Evolutionary conservation across 2,329 filamentous ascomycete genomes (phyloP).

Genomic region (Clarireedia sp.): DNA sequence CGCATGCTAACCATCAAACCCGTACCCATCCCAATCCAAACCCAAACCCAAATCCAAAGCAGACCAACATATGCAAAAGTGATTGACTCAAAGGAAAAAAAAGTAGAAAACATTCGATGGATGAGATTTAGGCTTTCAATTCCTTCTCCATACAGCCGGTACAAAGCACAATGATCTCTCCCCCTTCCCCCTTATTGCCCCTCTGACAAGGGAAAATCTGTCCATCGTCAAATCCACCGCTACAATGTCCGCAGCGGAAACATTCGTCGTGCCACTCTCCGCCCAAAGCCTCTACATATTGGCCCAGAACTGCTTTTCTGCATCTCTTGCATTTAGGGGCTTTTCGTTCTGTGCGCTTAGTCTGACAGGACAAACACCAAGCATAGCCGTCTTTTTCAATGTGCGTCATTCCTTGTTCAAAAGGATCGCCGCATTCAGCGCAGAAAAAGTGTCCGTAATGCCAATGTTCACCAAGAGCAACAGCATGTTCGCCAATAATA

Average conservation of each 20-base stretch:
- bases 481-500: constrained; percentile 89
- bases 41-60: too few relatives aligned
- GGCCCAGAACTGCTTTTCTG: constrained; percentile 73
- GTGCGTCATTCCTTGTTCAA: constrained; percentile 61
- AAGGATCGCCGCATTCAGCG: constrained; percentile 95
- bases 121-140: constrained; percentile 40
- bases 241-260: constrained; percentile 68
- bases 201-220: constrained; percentile 48
- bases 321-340: constrained; percentile 85
- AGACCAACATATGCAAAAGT: background rate
- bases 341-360: constrained; percentile 79
- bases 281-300: constrained; percentile 82
- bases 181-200: constrained; percentile 38
- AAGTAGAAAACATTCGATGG: background rate
- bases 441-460: constrained; percentile 99
- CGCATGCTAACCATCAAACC: too few relatives aligned
- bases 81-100: background rate
- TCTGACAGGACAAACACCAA: constrained; percentile 92
- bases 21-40: too few relatives aligned
- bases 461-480: constrained; percentile 92
- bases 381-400: constrained; percentile 97
- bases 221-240: constrained; percentile 54
- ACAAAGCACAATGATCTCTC: constrained; percentile 47
- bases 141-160: constrained; percentile 53
- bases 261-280: constrained; percentile 91